Evolutionary conservation across 2,329 filamentous ascomycete genomes (phyloP).

Genomic region (Tolypocladium cylindrosporum): DNA sequence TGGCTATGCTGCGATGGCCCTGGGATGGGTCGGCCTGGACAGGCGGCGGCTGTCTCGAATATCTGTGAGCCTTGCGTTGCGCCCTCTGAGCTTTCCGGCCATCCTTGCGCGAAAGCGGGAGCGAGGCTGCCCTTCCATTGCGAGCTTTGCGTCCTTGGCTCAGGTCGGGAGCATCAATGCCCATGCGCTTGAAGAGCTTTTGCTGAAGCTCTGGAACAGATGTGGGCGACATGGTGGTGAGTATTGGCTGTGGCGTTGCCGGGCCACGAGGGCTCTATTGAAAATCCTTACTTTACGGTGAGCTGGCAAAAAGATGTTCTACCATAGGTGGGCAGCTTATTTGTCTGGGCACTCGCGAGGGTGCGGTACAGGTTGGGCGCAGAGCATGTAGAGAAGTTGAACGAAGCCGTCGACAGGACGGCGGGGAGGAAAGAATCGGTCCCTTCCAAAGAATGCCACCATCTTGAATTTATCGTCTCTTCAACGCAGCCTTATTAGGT

Average conservation of each 20-base stretch:
- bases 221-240: slow-evolving; percentile 10
- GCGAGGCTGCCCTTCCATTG: slow-evolving; percentile 2
- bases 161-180: slow-evolving; percentile 18
- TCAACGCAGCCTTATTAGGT: not conserved
- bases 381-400: not conserved
- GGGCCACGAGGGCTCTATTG: not conserved
- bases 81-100: slow-evolving; percentile 55
- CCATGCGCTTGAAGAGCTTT: slow-evolving; percentile 27
- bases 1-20: not conserved
- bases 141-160: not conserved
- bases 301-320: not conserved
- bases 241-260: not conserved
- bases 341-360: not conserved
- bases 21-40: not conserved
- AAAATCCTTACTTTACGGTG: not conserved
- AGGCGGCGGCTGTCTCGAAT: slow-evolving; percentile 3
- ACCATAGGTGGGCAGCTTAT: not conserved
- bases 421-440: not conserved
- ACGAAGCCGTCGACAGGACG: not conserved
- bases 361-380: not conserved
- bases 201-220: slow-evolving; percentile 23
- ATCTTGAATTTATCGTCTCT: not conserved
- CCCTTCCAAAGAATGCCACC: not conserved
- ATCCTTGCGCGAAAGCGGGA: slow-evolving; percentile 43
- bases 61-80: slow-evolving; percentile 42